Evolutionary conservation across 2,329 filamentous ascomycete species (phyloP), one percentile per base, ranked within the genome.

Genomic region (Aspergillus neotritici): DNA sequence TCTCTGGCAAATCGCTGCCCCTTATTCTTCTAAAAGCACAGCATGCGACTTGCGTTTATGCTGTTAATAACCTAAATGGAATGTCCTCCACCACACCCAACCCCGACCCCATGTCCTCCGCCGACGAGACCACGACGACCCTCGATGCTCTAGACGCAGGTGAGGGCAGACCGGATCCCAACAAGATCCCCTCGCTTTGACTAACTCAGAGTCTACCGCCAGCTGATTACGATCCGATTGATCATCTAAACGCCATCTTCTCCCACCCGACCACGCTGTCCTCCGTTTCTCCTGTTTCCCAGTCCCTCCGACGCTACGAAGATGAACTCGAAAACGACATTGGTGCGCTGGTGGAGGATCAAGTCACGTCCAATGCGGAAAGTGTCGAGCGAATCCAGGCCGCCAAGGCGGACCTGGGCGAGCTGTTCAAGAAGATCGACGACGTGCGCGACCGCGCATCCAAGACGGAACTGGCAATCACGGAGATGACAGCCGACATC

Each of bases 401-500:
- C 39, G 90, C 93, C 34, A 91, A 96, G 70, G 79, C 82, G 44
- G 93, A 97, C 70, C 80, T 98, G 50, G 85, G 86, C 13, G 83
- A 86, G 55, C 81, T 98, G 31, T 96, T 98, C 74, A 82, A 83
- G 58, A 94, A 94, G 71, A 96, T 98, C 65, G 91, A 97, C 66
- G 86, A 83, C 52, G 91, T 98, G 43, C 86, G 90, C 43, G 84
- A 84, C 57, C 82, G 91, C 40, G 93, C 93, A 31, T 80, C 94
- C 56, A 83, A 90, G 73, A 97, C 93, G 14, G 93, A 98, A 68
- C 84, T 89, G 64, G 86, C 90, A 53, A 98, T 98, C 62, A 96
- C 91, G 36, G 89, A 89, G 54, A 98, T 98, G 93, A 98, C 93
- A 48, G 89, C 93, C 46, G 93, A 98, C 62, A 98, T 98, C 66